These are phyloP conservation scores for Rutstroemia sydowiana DNA, from an alignment of 2,329 filamentous ascomycete genomes.

Conservation along the genomic window DNA sequence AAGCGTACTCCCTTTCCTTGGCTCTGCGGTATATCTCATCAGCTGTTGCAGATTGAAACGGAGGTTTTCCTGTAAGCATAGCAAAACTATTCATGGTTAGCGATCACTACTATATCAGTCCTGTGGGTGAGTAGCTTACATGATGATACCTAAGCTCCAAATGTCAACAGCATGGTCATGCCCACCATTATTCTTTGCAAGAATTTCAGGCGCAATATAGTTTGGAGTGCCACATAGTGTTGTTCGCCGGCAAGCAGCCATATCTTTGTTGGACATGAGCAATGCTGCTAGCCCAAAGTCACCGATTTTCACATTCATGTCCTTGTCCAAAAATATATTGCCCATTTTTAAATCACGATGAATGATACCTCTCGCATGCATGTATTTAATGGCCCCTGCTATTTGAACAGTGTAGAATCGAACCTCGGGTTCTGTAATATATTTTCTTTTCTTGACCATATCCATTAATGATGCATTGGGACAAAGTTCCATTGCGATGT, in stretches of 20 bases:
- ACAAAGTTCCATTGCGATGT: conserved; percentile 89
- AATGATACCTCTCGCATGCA: conserved; percentile 92
- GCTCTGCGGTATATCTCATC: conserved; percentile 77
- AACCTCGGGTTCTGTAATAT: conserved; percentile 87
- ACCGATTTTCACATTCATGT: conserved; percentile 97
- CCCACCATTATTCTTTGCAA: conserved; percentile 88
- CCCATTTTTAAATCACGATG: conserved; percentile 97
- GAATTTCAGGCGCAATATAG: conserved; percentile 94
- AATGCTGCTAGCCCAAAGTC: conserved; percentile 94
- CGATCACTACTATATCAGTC: conserved; percentile 6
- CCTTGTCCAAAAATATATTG: conserved; percentile 87
- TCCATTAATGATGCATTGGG: conserved; percentile 96
- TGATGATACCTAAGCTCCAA: conserved; percentile 96
- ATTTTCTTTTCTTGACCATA: conserved; percentile 89
- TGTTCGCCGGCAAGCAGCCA: conserved; percentile 71
- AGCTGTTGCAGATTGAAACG: conserved; percentile 86
- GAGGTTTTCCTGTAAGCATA: conserved; percentile 91
- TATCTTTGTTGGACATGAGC: conserved; percentile 84
- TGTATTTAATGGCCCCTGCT: conserved; percentile 94
- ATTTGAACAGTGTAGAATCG: conserved; percentile 92
- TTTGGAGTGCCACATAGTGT: conserved; percentile 97
- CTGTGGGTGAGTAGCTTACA: conserved; percentile 45
- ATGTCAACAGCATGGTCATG: conserved; percentile 98
- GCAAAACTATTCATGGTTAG: conserved; percentile 59
- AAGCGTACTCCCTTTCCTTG: conserved; percentile 67